Evolutionary conservation across 306 rosid genomes (phyloP).

Genomic region (Vigna nakashimae): DNA sequence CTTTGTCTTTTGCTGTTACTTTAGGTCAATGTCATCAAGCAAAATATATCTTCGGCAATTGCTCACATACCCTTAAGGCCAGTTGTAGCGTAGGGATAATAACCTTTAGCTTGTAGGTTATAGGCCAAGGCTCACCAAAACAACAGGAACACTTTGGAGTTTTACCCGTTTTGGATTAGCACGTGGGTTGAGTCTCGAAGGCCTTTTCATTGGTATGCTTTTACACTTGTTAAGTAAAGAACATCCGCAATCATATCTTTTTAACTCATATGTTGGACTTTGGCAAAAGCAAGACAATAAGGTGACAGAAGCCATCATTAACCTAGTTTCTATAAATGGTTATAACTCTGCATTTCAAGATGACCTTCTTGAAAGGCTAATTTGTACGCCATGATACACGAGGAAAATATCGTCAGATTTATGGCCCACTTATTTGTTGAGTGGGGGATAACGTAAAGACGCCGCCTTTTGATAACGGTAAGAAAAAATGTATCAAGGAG

Average conservation of each 20-base stretch:
- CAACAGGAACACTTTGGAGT: conserved; percentile 37
- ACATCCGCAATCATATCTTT: conserved; percentile 39
- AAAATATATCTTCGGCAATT: conserved; percentile 25
- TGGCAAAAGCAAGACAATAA: conserved; percentile 11
- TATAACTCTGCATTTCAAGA: conserved; percentile 21
- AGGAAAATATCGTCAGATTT: neutral
- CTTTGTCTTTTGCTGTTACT: conserved; percentile 52
- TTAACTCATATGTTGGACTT: conserved; percentile 33
- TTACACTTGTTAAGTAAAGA: conserved; percentile 30
- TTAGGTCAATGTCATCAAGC: conserved; percentile 32
- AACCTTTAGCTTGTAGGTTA: conserved; percentile 39
- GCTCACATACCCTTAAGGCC: conserved; percentile 35
- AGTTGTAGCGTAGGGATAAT: conserved; percentile 49
- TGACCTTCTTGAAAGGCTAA: conserved; percentile 1
- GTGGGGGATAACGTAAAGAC: neutral
- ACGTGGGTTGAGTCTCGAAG: conserved; percentile 43
- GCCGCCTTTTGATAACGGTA: neutral
- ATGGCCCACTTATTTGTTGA: neutral
- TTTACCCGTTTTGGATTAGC: conserved; percentile 50
- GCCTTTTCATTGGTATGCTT: conserved; percentile 36
- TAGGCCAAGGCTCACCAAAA: conserved; percentile 35
- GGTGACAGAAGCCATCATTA: conserved; percentile 39
- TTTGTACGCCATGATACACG: conserved; percentile 3
- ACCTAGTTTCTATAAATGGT: conserved; percentile 20
- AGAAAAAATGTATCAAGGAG: too few species aligned